Percentiles rank a stretch among this genome's conserved stretches.
Conservation (phyloP, 768 basidiomycete species). For the Xerocomus brunneocitrinus region DNA sequence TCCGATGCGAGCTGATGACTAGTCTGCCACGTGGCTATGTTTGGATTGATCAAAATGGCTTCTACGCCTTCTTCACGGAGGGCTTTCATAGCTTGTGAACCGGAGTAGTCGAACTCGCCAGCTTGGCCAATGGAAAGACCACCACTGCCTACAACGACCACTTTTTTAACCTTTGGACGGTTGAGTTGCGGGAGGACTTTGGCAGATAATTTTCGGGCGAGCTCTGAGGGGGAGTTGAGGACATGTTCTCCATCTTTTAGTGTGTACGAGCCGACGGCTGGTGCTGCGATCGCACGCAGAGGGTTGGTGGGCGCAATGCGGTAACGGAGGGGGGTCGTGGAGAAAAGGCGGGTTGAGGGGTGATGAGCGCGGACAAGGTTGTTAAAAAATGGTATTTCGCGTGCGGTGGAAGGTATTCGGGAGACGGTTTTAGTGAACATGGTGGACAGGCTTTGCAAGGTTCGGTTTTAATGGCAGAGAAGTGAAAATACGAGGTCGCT, state of each 20-base stretch:
- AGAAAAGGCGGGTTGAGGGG: slow-evolving; percentile 44
- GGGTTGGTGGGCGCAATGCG: slow-evolving; percentile 45
- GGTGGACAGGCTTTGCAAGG: not conserved
- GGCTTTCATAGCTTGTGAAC: slow-evolving; percentile 97
- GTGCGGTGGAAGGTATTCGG: slow-evolving; percentile 12
- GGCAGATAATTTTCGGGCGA: slow-evolving; percentile 90
- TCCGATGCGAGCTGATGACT: slow-evolving; percentile 95
- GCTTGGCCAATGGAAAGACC: slow-evolving; percentile 97
- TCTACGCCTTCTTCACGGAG: slow-evolving; percentile 92
- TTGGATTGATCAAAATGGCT: slow-evolving; percentile 95
- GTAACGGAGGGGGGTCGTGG: slow-evolving; percentile 38
- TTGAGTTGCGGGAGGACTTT: slow-evolving; percentile 90
- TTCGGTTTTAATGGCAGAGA: slow-evolving; percentile 10
- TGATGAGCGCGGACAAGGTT: slow-evolving; percentile 16
- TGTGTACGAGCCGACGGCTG: slow-evolving; percentile 66
- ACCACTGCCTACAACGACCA: slow-evolving; percentile 93
- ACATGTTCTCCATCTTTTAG: slow-evolving; percentile 67
- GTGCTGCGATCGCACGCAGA: slow-evolving; percentile 64
- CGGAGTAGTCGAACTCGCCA: slow-evolving; percentile 99
- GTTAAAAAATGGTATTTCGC: slow-evolving; percentile 14
- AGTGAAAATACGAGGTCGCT: slow-evolving; percentile 32
- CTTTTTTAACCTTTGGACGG: slow-evolving; percentile 88
- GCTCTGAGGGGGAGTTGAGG: slow-evolving; percentile 89
- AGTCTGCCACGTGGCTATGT: slow-evolving; percentile 99
- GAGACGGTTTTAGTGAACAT: slow-evolving; percentile 11